A percentile compares a stretch with the other conserved stretches of the same genome.
Conservation (phyloP, 495 filamentous ascomycete genomes). For the Penicillium silybi region DNA sequence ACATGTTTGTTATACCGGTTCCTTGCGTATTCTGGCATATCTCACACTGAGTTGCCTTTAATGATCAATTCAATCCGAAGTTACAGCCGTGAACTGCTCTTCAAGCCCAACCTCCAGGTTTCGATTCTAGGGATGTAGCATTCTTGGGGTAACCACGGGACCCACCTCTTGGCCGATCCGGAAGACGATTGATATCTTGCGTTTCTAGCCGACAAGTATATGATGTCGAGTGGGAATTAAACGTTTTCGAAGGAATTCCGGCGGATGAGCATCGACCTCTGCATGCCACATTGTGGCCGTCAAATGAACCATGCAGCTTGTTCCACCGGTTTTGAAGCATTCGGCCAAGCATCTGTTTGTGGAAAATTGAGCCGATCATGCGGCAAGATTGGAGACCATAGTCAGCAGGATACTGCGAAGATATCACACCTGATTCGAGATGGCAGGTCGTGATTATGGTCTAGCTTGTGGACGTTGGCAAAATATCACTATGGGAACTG, state of each 20-base stretch:
- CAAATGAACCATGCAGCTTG: background rate
- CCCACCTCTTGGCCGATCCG: background rate
- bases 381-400: background rate
- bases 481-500: too few species aligned
- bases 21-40: background rate
- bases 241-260: background rate
- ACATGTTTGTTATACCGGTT: background rate
- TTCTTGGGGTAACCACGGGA: background rate
- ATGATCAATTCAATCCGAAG: background rate
- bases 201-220: background rate
- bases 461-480: too few species aligned
- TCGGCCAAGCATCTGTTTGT: background rate
- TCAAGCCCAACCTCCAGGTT: background rate
- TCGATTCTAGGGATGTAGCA: conserved; percentile 4
- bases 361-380: background rate
- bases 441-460: too few species aligned
- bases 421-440: too few species aligned
- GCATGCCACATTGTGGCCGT: background rate
- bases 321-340: background rate
- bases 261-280: background rate
- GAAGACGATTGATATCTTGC: background rate
- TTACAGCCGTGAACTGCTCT: background rate
- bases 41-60: background rate
- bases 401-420: too few species aligned
- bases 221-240: background rate